A percentile compares a stretch with the other conserved stretches of the same genome.
Conservation (phyloP, 352 stramenopile genomes). For the Phytophthora syringae region DNA sequence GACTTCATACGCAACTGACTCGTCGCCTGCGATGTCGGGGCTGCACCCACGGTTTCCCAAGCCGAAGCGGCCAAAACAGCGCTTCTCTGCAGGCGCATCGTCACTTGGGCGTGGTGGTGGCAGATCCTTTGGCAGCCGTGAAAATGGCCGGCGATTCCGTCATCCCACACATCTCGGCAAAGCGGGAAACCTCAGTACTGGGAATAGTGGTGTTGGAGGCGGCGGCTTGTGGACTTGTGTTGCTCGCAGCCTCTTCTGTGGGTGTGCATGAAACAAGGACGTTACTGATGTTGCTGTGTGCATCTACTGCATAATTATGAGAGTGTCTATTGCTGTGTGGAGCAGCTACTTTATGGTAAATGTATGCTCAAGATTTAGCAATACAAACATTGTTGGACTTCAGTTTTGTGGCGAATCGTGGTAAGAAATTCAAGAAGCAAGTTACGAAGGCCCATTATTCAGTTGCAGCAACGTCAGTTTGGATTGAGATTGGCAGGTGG, state of each 20-base stretch:
- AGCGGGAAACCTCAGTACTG: slow-evolving; percentile 9
- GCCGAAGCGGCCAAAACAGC: slow-evolving; percentile 24
- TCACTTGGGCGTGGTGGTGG: slow-evolving; percentile 19
- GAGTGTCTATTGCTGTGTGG: slow-evolving; percentile 12
- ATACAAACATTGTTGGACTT: slow-evolving; percentile 26
- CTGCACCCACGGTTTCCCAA: slow-evolving; percentile 26
- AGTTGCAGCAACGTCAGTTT: too few species aligned
- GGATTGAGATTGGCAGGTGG: too few species aligned
- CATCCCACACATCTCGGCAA: slow-evolving; percentile 33
- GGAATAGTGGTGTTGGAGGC: slow-evolving; percentile 14
- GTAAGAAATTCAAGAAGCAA: too few species aligned
- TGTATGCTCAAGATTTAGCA: slow-evolving; percentile 20
- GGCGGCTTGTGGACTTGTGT: slow-evolving; percentile 31
- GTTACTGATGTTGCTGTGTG: not conserved
- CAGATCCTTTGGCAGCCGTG: slow-evolving; percentile 12
- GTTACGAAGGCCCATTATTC: too few species aligned
- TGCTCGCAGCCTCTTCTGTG: slow-evolving; percentile 37
- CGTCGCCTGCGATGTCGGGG: slow-evolving; percentile 29
- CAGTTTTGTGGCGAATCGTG: too few species aligned
- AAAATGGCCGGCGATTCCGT: slow-evolving; percentile 21
- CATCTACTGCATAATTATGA: slow-evolving; percentile 21
- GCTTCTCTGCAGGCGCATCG: slow-evolving; percentile 10
- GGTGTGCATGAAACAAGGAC: slow-evolving; percentile 24
- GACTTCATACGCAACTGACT: slow-evolving; percentile 37
- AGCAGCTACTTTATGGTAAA: slow-evolving; percentile 26